Evolutionary conservation across 768 basidiomycete genomes (phyloP), one percentile per base, ranked within the genome.

Genomic region (Podaxis sp.): DNA sequence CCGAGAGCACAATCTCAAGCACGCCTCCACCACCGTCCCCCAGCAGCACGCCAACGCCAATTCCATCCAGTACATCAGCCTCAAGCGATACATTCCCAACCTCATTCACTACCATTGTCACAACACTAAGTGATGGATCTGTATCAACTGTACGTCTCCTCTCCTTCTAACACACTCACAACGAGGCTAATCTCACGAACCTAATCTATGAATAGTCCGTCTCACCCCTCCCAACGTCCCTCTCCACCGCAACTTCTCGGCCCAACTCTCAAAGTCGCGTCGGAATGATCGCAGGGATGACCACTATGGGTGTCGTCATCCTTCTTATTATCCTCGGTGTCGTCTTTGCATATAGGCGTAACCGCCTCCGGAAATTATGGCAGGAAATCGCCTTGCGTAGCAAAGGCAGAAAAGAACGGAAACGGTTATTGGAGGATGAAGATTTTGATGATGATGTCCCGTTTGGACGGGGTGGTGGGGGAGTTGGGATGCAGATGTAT

Each of bases 251-350:
- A 47, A 47, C 57, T 52, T 40, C 50, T 44, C 40, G 47, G 25
- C 59, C 50, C 16, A 63, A 65, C 42, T 44, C 11, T 37, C 40
- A 18, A 10, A 57, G 5, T 52, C 58, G 63, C 1, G 61, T 63
- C 10, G 61, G 55, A 46, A 62, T 68, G 1, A 69, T 66, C 25
- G 65, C 66, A 2, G 61, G 64, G 37, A 58, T 63, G 38, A 62
- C 62, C 10, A 59, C 62, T 4, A 57, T 51, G 7, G 57, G 56
- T 10, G 52, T 59, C 27, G 40, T 51, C 14, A n/a, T 65, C 46
- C 57, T 59, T 16, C 55, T 62, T 16, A 59, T 55, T 13, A 1
- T 61, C 27, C 60, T 65, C 14, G 60, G 60, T 6, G 53, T 53
- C 32, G 32, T 59, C 16, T 61, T 61, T 36, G 21, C 55, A 1